Percentiles rank a stretch among this genome's conserved stretches.
Evolutionary conservation across 257 asterid species (phyloP).

Genomic region (Fraxinus quadrangulata): DNA sequence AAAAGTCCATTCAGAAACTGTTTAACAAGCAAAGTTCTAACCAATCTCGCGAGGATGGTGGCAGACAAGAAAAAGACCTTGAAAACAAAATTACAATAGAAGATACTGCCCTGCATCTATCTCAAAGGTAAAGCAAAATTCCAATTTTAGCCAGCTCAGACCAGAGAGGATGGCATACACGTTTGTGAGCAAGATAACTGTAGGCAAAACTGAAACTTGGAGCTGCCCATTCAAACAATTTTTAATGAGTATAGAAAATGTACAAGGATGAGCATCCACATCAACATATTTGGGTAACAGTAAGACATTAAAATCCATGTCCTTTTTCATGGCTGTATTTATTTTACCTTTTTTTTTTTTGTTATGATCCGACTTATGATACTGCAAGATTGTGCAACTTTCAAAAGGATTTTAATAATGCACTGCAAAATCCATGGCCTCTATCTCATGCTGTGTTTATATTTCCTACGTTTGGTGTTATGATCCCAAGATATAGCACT

Average conservation of each 20-base stretch:
- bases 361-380: neutral
- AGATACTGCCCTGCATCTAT: neutral
- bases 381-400: neutral
- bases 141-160: neutral
- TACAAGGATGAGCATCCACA: neutral
- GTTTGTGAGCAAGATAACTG: neutral
- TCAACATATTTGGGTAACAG: neutral
- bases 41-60: neutral
- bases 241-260: neutral
- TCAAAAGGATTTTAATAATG: neutral
- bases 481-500: slow-evolving; percentile 7
- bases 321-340: neutral
- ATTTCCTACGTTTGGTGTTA: neutral
- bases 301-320: neutral
- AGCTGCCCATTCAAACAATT: neutral
- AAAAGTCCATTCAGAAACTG: slow-evolving; percentile 10
- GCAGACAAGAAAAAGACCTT: neutral
- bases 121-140: slow-evolving; percentile 15
- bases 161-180: neutral
- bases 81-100: neutral
- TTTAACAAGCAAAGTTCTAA: neutral
- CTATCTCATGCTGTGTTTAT: neutral
- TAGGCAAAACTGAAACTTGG: neutral
- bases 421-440: neutral
- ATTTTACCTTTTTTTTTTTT: neutral